These are phyloP conservation scores for Flaveria trinervia DNA, from an alignment of 129 eudicot species.

Conservation along the genomic window DNA sequence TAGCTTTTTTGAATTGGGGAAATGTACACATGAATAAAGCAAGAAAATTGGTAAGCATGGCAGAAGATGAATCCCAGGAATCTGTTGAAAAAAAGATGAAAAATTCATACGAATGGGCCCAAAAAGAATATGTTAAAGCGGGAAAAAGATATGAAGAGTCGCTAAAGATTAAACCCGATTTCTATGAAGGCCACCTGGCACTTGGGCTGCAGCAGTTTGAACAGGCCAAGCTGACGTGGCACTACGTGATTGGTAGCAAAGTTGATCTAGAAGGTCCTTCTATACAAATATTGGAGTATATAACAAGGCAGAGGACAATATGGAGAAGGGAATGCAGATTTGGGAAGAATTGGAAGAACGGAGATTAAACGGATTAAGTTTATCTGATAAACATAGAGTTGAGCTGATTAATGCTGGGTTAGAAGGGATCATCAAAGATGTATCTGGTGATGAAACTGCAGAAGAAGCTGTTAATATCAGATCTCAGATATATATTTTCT, in stretches of 20 bases:
- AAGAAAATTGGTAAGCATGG: constrained; percentile 51
- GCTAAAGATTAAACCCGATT: constrained; percentile 67
- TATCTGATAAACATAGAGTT: constrained; percentile 56
- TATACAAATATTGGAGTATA: constrained; percentile 53
- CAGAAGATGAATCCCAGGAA: constrained; percentile 59
- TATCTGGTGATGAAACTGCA: constrained; percentile 62
- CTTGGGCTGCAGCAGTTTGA: constrained; percentile 89
- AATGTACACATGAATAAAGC: constrained; percentile 93
- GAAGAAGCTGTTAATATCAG: constrained; percentile 64
- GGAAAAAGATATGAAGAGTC: constrained; percentile 79
- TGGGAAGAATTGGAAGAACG: constrained; percentile 95
- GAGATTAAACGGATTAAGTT: constrained; percentile 69
- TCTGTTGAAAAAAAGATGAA: constrained; percentile 45
- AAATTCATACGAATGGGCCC: constrained; percentile 72
- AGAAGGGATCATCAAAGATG: constrained; percentile 56
- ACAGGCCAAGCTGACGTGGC: constrained; percentile 84
- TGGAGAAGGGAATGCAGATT: constrained; percentile 94
- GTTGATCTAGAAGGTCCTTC: constrained; percentile 43
- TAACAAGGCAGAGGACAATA: constrained; percentile 88
- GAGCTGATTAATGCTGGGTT: constrained; percentile 60
- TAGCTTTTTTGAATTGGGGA: constrained; percentile 85
- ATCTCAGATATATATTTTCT: constrained; percentile 77
- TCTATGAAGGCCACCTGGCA: constrained; percentile 87
- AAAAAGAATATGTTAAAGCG: constrained; percentile 68
- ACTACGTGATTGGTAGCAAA: constrained; percentile 52